Base-by-base conservation (phyloP, 257 asterid genomes). In the Solanum paucissectum region DNA sequence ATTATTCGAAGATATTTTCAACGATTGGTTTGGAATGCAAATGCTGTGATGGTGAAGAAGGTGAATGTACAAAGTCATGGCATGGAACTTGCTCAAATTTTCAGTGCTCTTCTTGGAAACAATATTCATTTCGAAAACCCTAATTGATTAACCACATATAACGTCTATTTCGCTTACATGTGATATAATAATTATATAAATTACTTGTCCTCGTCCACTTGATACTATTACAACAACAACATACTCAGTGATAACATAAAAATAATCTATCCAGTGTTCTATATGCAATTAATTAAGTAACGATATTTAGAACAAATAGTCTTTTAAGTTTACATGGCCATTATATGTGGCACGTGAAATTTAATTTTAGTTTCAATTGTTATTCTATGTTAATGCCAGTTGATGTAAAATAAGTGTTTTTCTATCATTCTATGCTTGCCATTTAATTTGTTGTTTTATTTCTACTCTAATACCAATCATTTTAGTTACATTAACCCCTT, bases 51-150 rank as follows among this genome's bases (percentile, higher is more conserved):
- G 83, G 40, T 25, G 37, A 20, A 23, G 14, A 25, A 40, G 86
- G 37, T 13, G 86, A 83, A 83, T 87, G 88, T 84, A 83, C 32
- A 83, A 83, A 77, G 46, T 72, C 83, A 62, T 87, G 86, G 91
- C 72, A 87, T 27, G 87, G 88, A 16, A 55, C 87, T 77, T 89
- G 91, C 86, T 73, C 83, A 37, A 74, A 32, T 27, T 88, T 87
- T 82, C 89, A 36, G 7, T 87, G 89, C 79, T 55, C 37, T 87
- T 88, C 91, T 10, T 89, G 89, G 89, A 89, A 87, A 46, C 74
- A 66, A 36, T 25, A 46, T 34, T 75, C 42, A 76, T 83, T 40
- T 37, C 33, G 11, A 75, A 75, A 36, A 13, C 55, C 33, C 66
- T 58, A 58, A 58, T 58, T 37, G 12, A 37, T 75, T 75, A 23